A percentile compares a stretch with the other conserved stretches of the same genome.
Evolutionary conservation across 108 stramenopile genomes (phyloP).

Genomic region (Conticribra weissflogii): DNA sequence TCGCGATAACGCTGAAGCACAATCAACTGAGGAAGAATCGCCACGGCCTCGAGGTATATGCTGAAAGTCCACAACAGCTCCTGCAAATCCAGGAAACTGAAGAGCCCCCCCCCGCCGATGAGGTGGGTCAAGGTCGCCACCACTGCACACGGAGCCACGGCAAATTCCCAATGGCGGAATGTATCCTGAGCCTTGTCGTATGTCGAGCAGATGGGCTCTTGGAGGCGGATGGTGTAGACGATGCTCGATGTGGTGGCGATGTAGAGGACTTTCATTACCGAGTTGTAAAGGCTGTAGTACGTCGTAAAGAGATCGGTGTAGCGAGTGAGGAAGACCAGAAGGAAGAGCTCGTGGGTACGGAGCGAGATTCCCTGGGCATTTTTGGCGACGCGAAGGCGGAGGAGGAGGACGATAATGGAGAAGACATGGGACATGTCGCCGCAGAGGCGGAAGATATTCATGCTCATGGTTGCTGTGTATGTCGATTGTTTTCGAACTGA

Average conservation of each 20-base stretch:
- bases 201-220: constrained; percentile 92
- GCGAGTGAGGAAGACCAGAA: constrained; percentile 94
- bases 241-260: constrained; percentile 92
- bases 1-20: constrained; percentile 97
- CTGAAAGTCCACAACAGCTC: constrained; percentile 96
- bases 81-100: constrained; percentile 43
- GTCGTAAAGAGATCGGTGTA: constrained; percentile 92
- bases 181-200: constrained; percentile 98
- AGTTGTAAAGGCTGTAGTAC: constrained; percentile 95
- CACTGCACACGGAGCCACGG: constrained; percentile 90
- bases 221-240: constrained; percentile 91
- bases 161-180: constrained; percentile 97
- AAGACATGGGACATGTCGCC: constrained; percentile 99
- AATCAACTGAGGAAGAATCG: constrained; percentile 97
- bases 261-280: constrained; percentile 95
- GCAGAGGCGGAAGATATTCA: constrained; percentile 92
- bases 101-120: constrained; percentile 58
- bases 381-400: constrained; percentile 94
- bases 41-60: constrained; percentile 94
- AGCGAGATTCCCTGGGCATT: constrained; percentile 97
- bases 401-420: constrained; percentile 94
- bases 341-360: constrained; percentile 98
- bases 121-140: constrained; percentile 84
- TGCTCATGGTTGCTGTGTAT: constrained; percentile 46
- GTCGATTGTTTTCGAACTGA: not conserved